These are phyloP conservation scores for Coemansia erecta DNA, from an alignment of 192 early-diverging fungal genomes.

Conservation along the genomic window DNA sequence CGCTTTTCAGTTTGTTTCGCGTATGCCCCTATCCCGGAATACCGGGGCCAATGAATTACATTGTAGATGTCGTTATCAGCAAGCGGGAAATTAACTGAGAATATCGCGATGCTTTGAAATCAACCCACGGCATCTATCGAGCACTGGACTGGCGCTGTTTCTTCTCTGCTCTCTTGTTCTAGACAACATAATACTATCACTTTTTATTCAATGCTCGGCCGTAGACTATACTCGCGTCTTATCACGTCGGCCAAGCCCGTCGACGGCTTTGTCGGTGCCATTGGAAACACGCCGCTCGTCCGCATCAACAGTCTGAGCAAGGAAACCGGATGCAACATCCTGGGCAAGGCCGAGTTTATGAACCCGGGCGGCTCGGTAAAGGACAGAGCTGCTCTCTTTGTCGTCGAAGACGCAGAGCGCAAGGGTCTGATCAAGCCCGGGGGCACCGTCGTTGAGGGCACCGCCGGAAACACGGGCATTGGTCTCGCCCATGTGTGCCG, in stretches of 20 bases:
- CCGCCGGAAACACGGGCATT: constrained; percentile 93
- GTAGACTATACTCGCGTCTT: constrained; percentile 43
- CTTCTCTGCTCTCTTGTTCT: not conserved
- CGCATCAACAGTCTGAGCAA: constrained; percentile 66
- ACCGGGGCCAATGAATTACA: not conserved
- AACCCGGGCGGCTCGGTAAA: constrained; percentile 97
- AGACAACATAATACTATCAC: not conserved
- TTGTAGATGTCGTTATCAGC: not conserved
- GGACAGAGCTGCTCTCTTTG: constrained; percentile 91
- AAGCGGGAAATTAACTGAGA: not conserved
- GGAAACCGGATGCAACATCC: constrained; percentile 82
- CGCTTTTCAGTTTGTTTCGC: not conserved
- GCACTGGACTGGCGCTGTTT: not conserved
- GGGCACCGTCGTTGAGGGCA: constrained; percentile 87
- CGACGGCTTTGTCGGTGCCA: constrained; percentile 75
- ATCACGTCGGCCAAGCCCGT: constrained; percentile 55
- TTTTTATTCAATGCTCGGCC: constrained; percentile 28
- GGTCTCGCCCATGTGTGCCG: constrained; percentile 92
- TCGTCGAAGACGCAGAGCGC: constrained; percentile 93
- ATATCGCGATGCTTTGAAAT: too few relatives aligned
- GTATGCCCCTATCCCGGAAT: not conserved
- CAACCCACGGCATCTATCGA: too few relatives aligned
- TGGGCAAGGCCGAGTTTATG: constrained; percentile 96
- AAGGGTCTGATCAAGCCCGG: constrained; percentile 79
- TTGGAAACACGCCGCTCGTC: constrained; percentile 90